phyloP scores from a whole-genome alignment of 768 basidiomycete species.

The Amyloporia xantha region DNA sequence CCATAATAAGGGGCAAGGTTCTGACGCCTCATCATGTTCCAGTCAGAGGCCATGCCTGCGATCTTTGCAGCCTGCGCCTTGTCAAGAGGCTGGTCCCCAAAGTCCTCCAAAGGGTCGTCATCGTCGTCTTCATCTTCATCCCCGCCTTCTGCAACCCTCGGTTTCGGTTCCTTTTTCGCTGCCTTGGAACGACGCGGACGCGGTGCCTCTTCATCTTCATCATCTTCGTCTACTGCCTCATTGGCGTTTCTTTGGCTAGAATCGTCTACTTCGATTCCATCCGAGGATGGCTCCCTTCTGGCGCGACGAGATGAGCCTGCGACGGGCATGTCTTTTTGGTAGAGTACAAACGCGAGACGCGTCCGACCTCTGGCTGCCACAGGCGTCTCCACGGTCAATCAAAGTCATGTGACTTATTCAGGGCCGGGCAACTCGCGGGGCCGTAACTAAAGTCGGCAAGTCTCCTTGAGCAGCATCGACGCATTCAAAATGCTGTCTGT shows the following conservation, averaged over 20 bases:
- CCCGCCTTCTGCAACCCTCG: conserved; percentile 23
- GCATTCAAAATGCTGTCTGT: conserved; percentile 19
- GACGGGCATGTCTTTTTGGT: conserved; percentile 24
- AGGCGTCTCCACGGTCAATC: too few species aligned
- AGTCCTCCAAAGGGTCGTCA: conserved; percentile 45
- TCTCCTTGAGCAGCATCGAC: neutral
- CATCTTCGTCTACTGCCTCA: conserved; percentile 19
- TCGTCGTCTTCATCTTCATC: conserved; percentile 20
- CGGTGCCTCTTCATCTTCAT: conserved; percentile 33
- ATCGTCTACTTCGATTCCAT: conserved; percentile 39
- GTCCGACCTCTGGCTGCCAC: too few species aligned
- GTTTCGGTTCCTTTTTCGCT: conserved; percentile 24
- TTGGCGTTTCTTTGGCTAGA: conserved; percentile 5
- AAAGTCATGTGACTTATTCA: conserved; percentile 16
- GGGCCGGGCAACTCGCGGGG: conserved; percentile 22
- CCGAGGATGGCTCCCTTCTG: conserved; percentile 33
- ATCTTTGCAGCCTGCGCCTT: conserved; percentile 46
- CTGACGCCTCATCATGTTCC: conserved; percentile 47
- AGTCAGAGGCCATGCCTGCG: conserved; percentile 54
- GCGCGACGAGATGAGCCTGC: conserved; percentile 31
- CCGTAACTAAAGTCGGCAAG: neutral
- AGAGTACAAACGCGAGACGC: too few species aligned
- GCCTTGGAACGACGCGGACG: conserved; percentile 27
- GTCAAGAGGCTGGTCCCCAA: conserved; percentile 61
- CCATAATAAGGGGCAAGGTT: conserved; percentile 38